Percentiles rank a stretch among this genome's conserved stretches.
Conservation (phyloP, 495 filamentous ascomycete genomes). For the Bacidia rubella region DNA sequence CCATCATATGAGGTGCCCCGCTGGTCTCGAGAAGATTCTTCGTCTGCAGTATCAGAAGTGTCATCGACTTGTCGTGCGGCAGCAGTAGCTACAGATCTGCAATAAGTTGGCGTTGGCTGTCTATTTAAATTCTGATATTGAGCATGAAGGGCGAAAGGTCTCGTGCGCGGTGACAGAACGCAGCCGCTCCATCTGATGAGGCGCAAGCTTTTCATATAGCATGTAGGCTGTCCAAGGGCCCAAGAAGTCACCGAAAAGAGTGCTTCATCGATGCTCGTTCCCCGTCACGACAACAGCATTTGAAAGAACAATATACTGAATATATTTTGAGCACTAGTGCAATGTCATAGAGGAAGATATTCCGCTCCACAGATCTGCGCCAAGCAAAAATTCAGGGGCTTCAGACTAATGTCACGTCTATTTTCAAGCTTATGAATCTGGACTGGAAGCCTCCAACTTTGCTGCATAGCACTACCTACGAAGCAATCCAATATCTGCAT, state of each 20-base stretch:
- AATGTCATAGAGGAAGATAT: no score
- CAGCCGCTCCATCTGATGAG: constrained; percentile 58
- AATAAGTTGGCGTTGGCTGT: background rate
- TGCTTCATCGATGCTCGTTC: constrained; percentile 10
- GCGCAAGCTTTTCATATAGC: constrained; percentile 56
- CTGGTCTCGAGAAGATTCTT: constrained; percentile 1
- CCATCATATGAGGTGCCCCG: constrained; percentile 3
- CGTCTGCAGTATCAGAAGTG: constrained; percentile 13
- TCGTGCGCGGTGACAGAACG: constrained; percentile 45
- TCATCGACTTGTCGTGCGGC: constrained; percentile 4
- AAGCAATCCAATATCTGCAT: no score
- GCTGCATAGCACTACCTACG: no score
- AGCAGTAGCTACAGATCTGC: constrained; percentile 12
- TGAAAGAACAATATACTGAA: no score
- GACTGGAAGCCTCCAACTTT: no score
- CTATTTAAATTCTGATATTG: constrained; percentile 16
- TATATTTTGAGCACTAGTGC: background rate
- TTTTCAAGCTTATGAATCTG: no score
- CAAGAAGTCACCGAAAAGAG: background rate
- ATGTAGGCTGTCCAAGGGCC: constrained; percentile 5
- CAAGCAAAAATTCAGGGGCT: no score
- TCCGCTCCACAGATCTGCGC: no score
- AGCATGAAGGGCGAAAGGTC: constrained; percentile 35
- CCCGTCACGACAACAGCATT: constrained; percentile 3
- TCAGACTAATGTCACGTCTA: no score